Base-by-base conservation (phyloP, 2,329 filamentous ascomycete species). In the Cladophialophora exuberans region DNA sequence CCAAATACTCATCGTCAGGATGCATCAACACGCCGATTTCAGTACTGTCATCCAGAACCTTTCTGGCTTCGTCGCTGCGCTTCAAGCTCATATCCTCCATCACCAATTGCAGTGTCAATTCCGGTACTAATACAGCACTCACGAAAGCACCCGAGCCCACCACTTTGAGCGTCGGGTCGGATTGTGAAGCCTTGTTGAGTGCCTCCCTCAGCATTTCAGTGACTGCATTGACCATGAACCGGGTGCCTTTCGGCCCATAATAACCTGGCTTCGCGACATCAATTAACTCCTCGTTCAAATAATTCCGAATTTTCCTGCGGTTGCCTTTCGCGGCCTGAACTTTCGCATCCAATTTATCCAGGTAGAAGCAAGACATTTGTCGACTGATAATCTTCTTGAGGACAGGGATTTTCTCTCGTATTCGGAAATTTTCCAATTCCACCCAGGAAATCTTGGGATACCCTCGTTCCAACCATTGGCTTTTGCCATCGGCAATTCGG, bases 401-500 rank as follows among this genome's bases (percentile, higher is more conserved):
- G 33, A 77, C 74, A 0, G 68, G 62, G 56, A 83, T 77, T 67
- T 90, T 81, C 4, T 70, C 65, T 3, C 52, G 56, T 30, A 63
- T 52, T 9, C 73, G 67, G 25, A 92, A 80, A 5, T 89, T 83
- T 3, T 67, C 57, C 17, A 15, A 83, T 77, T 20, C 95, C 1
- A 72, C 69, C 89, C 90, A 96, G 54, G 89, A 73, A 47, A 96
- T 87, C 18, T 72, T 68, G 0, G 90, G 90, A 67, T 93, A 94
- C 0, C 81, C 79, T 38, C 76, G 79, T 11, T 76, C 68, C 7
- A 63, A 55, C 75, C 80, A 83, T 52, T 78, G 18, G 17, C 43
- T 31, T 42, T 54, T 44, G 6, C 62, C 63, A 31, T 64, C 62
- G 11, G 25, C 43, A 17, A 62, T 23, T 20, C 57, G 53, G 43